Evolutionary conservation across 2,329 filamentous ascomycete species (phyloP).

Genomic region (Trichoderma endophyticum): DNA sequence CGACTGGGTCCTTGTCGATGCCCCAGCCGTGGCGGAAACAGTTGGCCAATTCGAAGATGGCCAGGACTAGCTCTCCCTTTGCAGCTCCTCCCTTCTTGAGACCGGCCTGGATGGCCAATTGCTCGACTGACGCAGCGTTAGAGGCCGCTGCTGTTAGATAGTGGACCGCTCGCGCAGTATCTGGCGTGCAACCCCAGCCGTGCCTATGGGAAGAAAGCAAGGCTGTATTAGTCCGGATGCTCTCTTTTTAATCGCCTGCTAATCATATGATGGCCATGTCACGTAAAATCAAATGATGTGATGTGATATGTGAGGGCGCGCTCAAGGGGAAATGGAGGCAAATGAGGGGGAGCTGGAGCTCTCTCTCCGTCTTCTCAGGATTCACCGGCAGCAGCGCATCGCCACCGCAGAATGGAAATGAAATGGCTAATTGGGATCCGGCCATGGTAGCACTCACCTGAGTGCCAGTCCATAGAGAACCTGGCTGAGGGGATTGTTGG

Average conservation of each 20-base stretch:
- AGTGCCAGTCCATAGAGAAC: conserved; percentile 92
- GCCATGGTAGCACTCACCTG: conserved; percentile 53
- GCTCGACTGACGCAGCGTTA: conserved; percentile 84
- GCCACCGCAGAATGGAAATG: background rate
- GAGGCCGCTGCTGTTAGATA: conserved; percentile 87
- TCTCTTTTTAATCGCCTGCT: background rate
- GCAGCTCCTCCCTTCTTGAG: conserved; percentile 90
- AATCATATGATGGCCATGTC: conserved; percentile 14
- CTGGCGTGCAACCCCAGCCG: conserved; percentile 81
- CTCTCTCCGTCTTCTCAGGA: background rate
- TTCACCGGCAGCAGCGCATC: conserved; percentile 1
- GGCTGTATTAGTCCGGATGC: conserved; percentile 3
- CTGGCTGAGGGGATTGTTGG: conserved; percentile 91
- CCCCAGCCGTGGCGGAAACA: conserved; percentile 96
- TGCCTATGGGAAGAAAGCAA: conserved; percentile 54
- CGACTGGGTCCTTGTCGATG: conserved; percentile 77
- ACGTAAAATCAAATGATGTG: conserved; percentile 12
- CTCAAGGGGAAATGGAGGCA: background rate
- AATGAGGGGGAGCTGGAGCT: background rate
- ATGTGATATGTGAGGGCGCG: conserved; percentile 11
- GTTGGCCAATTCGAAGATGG: conserved; percentile 92
- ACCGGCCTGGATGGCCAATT: conserved; percentile 78
- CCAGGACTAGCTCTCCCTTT: conserved; percentile 92
- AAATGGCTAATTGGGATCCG: background rate
- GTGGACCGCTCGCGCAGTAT: conserved; percentile 70